Evolutionary conservation across 2,329 filamentous ascomycete species (phyloP), one percentile per base, ranked within the genome.

Genomic region (Phoma herbarum): DNA sequence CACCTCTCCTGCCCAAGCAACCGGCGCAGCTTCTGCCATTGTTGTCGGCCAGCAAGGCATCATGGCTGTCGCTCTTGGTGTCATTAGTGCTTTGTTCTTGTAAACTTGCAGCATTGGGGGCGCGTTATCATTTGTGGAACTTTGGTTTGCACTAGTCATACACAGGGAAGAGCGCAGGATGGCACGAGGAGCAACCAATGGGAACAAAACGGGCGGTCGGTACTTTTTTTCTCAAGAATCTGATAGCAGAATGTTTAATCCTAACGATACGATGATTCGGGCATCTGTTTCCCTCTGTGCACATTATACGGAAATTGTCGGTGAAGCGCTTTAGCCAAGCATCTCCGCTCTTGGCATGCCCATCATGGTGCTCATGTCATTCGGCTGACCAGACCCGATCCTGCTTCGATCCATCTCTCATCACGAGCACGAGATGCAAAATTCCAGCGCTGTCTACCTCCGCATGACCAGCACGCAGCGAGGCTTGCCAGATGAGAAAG

Each of bases 21-120:
- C 60, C 25, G 59, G 52, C 12, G 61, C 53, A 10, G 61, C 48
- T 5, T 48, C 57, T n/a, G 51, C 41, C 11, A 11, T 57, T 7
- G 28, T 52, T 16, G 47, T 18, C 1, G 29, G 43, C 22, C 39
- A 50, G n/a, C 46, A 54, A 45, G 43, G 56, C 22, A 46, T 57
- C 18, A 10, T 58, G 11, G 48, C 59, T 22, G 31, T 60, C 10
- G 25, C 55, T 14, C 12, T 59, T 6, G 61, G 61, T 23, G 63
- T 53, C 10, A 16, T 62, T 33, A 57, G 58, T 43, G 55, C 54
- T 54, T 53, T 55, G 25, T 49, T 64, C 33, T 48, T 65, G 45
- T 62, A 61, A n/a, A 41, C 16, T 8, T 9, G 9, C 14, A 28
- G 22, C 5, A 7, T 31, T 10, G 14, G 31, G 23, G 18, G 12